These are phyloP conservation scores for Moricandia moricandioides DNA, from an alignment of 345 rosid species.

Conservation along the genomic window DNA sequence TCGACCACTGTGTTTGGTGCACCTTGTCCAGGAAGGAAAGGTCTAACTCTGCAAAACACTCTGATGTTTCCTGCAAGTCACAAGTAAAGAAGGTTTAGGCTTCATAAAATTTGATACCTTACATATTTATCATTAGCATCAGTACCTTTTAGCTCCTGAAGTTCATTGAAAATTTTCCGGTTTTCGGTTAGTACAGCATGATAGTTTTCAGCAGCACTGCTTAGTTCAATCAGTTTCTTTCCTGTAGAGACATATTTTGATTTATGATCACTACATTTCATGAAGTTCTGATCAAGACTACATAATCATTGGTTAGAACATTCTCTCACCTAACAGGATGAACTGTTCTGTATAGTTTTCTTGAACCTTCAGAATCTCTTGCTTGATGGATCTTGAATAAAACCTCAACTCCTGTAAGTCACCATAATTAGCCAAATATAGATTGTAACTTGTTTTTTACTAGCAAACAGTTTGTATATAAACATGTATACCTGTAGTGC, in stretches of 20 bases:
- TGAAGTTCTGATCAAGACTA: not conserved
- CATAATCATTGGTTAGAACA: not conserved
- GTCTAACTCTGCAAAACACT: not conserved
- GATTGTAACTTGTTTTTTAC: not conserved
- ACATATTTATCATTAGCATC: not conserved
- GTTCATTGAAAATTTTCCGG: not conserved
- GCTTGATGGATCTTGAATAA: slow-evolving; percentile 59
- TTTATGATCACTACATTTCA: not conserved
- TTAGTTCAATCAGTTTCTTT: not conserved
- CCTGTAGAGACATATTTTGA: not conserved
- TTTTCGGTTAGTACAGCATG: not conserved
- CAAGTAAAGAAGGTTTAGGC: not conserved
- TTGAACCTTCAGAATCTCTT: slow-evolving; percentile 52
- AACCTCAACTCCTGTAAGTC: slow-evolving; percentile 57
- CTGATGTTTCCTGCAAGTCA: not conserved
- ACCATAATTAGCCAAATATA: slow-evolving; percentile 9
- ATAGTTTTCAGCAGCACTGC: not conserved
- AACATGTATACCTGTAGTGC: slow-evolving; percentile 48
- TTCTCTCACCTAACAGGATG: not conserved
- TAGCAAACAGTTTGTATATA: not conserved
- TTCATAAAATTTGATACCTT: not conserved
- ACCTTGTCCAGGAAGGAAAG: not conserved
- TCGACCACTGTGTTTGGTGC: not conserved
- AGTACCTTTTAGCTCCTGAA: not conserved
- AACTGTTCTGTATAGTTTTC: slow-evolving; percentile 38